phyloP scores from a whole-genome alignment of 2,329 filamentous ascomycete genomes.

The Phialocephala subalpina region DNA sequence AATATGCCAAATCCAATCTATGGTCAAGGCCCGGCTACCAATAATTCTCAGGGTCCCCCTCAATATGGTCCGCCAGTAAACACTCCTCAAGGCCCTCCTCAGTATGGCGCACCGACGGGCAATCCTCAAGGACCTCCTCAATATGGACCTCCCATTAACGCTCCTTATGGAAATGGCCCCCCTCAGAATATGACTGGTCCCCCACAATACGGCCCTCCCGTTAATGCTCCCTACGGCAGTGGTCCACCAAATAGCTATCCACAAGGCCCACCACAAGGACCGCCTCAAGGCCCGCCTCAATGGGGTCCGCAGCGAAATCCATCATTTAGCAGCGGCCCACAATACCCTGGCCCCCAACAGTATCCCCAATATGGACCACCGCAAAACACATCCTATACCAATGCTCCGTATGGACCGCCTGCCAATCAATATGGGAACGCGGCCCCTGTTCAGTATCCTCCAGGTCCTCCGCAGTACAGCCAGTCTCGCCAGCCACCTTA shows the following conservation, averaged over 20 bases:
- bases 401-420: slow-evolving; percentile 12
- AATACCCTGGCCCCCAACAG: slow-evolving; percentile 4
- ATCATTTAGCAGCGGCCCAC: slow-evolving; percentile 8
- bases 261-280: slow-evolving; percentile 16
- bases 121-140: slow-evolving; percentile 1
- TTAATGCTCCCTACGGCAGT: slow-evolving; percentile 14
- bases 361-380: slow-evolving; percentile 12
- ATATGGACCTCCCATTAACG: slow-evolving; percentile 24
- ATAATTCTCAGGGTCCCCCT: slow-evolving; percentile 9
- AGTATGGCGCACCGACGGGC: not conserved
- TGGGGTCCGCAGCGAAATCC: slow-evolving; percentile 20
- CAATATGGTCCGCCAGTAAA: not conserved
- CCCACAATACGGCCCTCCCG: slow-evolving; percentile 18
- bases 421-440: not conserved
- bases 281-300: slow-evolving; percentile 14
- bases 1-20: not conserved
- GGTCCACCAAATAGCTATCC: slow-evolving; percentile 22
- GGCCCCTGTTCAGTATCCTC: slow-evolving; percentile 2
- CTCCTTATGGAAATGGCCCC: slow-evolving; percentile 17
- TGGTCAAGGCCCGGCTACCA: slow-evolving; percentile 17
- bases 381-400: not conserved
- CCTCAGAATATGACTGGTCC: slow-evolving; percentile 4
- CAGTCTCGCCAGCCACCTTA: slow-evolving; percentile 1
- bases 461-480: slow-evolving; percentile 6
- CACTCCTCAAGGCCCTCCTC: slow-evolving; percentile 11